Percentiles rank a stretch among this genome's conserved stretches.
Conservation (phyloP, 2,329 filamentous ascomycete species). For the Trichoderma koningii region DNA sequence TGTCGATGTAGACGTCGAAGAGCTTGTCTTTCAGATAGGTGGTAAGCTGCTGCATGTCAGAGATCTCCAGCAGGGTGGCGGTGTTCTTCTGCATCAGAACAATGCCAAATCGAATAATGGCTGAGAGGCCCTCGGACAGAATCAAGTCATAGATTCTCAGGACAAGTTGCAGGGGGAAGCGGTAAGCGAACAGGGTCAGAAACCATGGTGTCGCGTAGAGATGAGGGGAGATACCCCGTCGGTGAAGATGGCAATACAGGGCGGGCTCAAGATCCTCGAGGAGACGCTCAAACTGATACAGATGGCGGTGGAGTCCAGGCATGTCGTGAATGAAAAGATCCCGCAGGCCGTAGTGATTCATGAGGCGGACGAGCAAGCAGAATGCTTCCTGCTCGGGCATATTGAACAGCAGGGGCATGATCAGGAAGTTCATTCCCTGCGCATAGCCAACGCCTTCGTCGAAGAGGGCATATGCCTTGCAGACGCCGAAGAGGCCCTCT, state of each 20-base stretch:
- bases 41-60: constrained; percentile 87
- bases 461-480: constrained; percentile 95
- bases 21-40: constrained; percentile 89
- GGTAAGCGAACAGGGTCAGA: constrained; percentile 95
- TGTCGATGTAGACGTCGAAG: constrained; percentile 97
- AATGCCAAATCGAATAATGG: constrained; percentile 91
- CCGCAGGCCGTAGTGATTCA: constrained; percentile 93
- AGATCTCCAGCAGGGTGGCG: constrained; percentile 73
- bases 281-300: constrained; percentile 93
- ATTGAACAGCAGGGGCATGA: constrained; percentile 95
- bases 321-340: constrained; percentile 95
- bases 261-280: constrained; percentile 93
- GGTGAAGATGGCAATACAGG: constrained; percentile 88
- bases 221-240: constrained; percentile 83
- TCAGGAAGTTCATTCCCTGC: constrained; percentile 98
- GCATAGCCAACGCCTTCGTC: constrained; percentile 95
- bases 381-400: constrained; percentile 99
- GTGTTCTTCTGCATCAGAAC: constrained; percentile 96
- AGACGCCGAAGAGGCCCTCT: constrained; percentile 90
- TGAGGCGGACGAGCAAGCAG: constrained; percentile 85
- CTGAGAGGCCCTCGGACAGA: constrained; percentile 86
- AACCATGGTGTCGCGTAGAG: constrained; percentile 99
- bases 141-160: constrained; percentile 96
- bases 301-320: constrained; percentile 88
- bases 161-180: constrained; percentile 93